Evolutionary conservation across 2,329 filamentous ascomycete species (phyloP).

Genomic region (Aspergillus vadensis): DNA sequence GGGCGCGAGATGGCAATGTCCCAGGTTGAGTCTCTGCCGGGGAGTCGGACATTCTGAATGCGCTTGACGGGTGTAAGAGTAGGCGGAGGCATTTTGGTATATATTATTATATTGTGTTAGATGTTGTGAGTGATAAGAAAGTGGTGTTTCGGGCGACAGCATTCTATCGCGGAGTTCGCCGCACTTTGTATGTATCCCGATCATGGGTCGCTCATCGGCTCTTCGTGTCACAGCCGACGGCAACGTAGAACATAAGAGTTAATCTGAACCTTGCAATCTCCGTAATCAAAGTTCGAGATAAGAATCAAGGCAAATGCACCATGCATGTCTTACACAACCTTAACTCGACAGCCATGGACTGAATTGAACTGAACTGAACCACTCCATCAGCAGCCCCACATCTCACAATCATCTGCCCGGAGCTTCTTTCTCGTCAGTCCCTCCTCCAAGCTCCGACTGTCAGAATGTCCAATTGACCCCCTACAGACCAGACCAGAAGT

Average conservation of each 20-base stretch:
- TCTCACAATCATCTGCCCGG: background rate
- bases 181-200: too few species aligned
- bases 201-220: too few species aligned
- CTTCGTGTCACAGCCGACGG: too few species aligned
- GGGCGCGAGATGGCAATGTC: slow-evolving; percentile 27
- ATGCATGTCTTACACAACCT: too few species aligned
- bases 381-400: background rate
- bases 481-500: background rate
- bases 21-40: slow-evolving; percentile 30
- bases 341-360: too few species aligned
- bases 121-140: background rate
- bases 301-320: too few species aligned
- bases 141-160: background rate
- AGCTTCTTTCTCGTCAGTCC: background rate
- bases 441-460: background rate
- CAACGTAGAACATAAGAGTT: too few species aligned
- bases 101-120: background rate
- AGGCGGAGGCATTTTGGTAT: slow-evolving; percentile 14
- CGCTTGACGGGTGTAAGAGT: slow-evolving; percentile 17
- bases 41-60: slow-evolving; percentile 34
- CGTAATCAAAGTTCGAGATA: too few species aligned
- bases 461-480: background rate
- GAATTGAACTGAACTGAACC: background rate
- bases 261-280: too few species aligned
- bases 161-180: background rate